Conservation (phyloP, 1,139 yeast species). For the Blastobotrys apis region DNA sequence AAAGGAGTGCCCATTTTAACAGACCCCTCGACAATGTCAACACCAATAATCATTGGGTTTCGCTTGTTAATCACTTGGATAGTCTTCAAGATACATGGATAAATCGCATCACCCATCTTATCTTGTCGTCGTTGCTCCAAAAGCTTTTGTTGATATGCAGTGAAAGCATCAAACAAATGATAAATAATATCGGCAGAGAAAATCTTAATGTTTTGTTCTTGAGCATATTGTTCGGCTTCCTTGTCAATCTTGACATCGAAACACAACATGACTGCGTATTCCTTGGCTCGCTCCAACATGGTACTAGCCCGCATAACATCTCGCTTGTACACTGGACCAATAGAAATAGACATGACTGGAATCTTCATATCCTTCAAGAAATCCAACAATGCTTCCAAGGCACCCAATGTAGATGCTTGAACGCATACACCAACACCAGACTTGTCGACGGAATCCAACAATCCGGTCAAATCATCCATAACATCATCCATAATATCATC, state of each 20-base stretch:
- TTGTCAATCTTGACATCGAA: conserved; percentile 95
- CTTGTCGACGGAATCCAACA: conserved; percentile 89
- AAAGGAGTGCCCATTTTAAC: conserved; percentile 92
- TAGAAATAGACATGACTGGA: conserved; percentile 96
- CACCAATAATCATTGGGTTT: conserved; percentile 99
- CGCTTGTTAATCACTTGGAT: conserved; percentile 96
- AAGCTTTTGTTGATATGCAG: conserved; percentile 83
- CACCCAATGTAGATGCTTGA: conserved; percentile 97
- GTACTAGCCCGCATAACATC: conserved; percentile 97
- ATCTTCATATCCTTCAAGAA: conserved; percentile 98
- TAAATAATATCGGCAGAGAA: conserved; percentile 95
- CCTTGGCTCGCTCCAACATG: conserved; percentile 95
- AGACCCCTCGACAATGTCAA: conserved; percentile 89
- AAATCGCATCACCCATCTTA: conserved; percentile 81
- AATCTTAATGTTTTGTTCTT: conserved; percentile 83
- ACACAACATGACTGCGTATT: conserved; percentile 93
- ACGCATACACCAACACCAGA: conserved; percentile 96
- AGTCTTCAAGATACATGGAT: conserved; percentile 93
- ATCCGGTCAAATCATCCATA: conserved; percentile 96
- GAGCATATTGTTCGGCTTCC: conserved; percentile 97
- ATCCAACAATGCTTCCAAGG: conserved; percentile 92
- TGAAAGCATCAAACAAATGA: conserved; percentile 91
- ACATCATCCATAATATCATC: conserved; percentile 97
- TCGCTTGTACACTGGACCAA: conserved; percentile 96
- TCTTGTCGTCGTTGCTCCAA: conserved; percentile 89